Percentiles rank a stretch among this genome's conserved stretches.
phyloP scores from a whole-genome alignment of 2,329 filamentous ascomycete species.

The Sphaceloma murrayae region DNA sequence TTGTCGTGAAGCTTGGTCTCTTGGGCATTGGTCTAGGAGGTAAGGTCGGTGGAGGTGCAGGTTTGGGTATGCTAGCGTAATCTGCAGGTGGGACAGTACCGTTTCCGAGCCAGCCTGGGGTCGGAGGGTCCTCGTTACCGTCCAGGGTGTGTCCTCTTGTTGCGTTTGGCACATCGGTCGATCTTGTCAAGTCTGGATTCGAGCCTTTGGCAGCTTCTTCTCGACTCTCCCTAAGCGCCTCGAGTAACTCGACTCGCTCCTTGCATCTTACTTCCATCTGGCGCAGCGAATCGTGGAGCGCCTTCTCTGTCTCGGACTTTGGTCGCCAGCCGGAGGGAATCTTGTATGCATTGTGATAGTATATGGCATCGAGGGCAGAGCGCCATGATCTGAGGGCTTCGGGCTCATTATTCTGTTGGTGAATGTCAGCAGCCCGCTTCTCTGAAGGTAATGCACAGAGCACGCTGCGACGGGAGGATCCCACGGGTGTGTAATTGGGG shows the following conservation, averaged over 20 bases:
- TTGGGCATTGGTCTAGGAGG: slow-evolving; percentile 27
- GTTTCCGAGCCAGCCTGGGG: slow-evolving; percentile 60
- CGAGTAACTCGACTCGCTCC: slow-evolving; percentile 80
- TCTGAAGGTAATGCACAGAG: too few relatives aligned
- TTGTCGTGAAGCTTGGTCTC: slow-evolving; percentile 34
- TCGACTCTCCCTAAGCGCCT: slow-evolving; percentile 62
- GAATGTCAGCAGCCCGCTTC: background rate
- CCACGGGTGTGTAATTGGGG: background rate
- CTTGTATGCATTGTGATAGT: slow-evolving; percentile 71
- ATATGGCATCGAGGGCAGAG: slow-evolving; percentile 77
- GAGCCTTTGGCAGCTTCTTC: slow-evolving; percentile 41
- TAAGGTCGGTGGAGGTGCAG: slow-evolving; percentile 42
- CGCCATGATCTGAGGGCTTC: slow-evolving; percentile 90
- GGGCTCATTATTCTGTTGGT: slow-evolving; percentile 74
- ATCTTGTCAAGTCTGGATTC: slow-evolving; percentile 19
- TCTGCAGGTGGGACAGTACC: slow-evolving; percentile 72
- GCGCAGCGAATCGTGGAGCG: slow-evolving; percentile 68
- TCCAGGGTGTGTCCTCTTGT: slow-evolving; percentile 5
- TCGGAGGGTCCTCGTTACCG: slow-evolving; percentile 16
- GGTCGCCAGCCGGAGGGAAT: slow-evolving; percentile 59
- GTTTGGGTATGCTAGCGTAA: slow-evolving; percentile 73
- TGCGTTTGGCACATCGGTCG: slow-evolving; percentile 13
- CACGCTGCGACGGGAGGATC: too few relatives aligned
- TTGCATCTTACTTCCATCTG: slow-evolving; percentile 86
- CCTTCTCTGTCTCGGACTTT: slow-evolving; percentile 72